Evolutionary conservation across 768 basidiomycete species (phyloP).

Genomic region (Multifurca ochricompacta): DNA sequence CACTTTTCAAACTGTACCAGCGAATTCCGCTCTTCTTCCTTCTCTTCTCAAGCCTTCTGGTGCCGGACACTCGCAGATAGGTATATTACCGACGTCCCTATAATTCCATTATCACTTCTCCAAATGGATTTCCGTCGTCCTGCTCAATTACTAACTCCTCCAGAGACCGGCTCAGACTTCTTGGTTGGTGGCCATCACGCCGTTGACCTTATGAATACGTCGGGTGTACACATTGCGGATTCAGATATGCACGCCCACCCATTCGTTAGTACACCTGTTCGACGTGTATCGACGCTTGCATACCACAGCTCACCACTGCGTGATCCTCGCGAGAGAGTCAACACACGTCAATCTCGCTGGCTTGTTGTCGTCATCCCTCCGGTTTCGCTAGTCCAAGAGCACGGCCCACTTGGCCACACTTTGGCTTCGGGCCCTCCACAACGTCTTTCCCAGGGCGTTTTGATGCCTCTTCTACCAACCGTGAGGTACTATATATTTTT

Average conservation of each 20-base stretch:
- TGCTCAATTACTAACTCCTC: constrained; percentile 27
- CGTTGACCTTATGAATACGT: not conserved
- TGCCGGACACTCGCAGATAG: constrained; percentile 9
- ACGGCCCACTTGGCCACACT: constrained; percentile 51
- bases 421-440: constrained; percentile 50
- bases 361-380: constrained; percentile 67
- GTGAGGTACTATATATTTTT: constrained; percentile 32
- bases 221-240: not conserved
- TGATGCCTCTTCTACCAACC: constrained; percentile 71
- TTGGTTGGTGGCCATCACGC: not conserved
- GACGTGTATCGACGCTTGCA: constrained; percentile 42
- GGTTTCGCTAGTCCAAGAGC: constrained; percentile 45
- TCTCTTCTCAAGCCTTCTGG: not conserved
- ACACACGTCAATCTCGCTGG: constrained; percentile 37
- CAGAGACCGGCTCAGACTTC: constrained; percentile 32
- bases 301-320: constrained; percentile 42
- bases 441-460: constrained; percentile 56
- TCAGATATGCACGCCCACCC: not conserved
- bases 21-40: not conserved
- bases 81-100: not conserved
- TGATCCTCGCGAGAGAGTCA: constrained; percentile 36
- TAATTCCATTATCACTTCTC: constrained; percentile 10
- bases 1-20: too few species aligned
- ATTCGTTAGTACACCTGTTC: constrained; percentile 27
- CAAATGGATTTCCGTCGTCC: constrained; percentile 34